phyloP scores from a whole-genome alignment of 2,329 filamentous ascomycete species.

The Ophiostoma quercus region DNA sequence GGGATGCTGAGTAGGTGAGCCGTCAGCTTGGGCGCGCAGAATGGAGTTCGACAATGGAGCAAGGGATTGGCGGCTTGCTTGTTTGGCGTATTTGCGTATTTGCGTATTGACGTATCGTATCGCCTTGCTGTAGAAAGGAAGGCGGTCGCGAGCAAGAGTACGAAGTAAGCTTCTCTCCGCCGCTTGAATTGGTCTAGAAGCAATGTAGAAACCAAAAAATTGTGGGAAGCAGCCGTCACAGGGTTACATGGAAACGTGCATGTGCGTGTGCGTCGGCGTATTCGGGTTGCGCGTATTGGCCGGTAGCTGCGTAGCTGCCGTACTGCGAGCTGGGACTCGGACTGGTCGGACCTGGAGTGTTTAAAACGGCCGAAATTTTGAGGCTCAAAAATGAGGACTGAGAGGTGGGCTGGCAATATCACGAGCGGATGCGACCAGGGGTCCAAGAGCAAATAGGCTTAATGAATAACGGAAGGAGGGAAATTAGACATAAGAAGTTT shows the following conservation, averaged over 20 bases:
- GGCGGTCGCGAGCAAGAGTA: conserved; percentile 4
- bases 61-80: not conserved
- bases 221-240: conserved; percentile 7
- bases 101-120: not conserved
- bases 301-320: not conserved
- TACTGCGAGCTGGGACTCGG: not conserved
- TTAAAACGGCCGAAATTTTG: not conserved
- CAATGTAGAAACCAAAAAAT: not conserved
- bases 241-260: conserved; percentile 12
- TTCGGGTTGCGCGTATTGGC: not conserved
- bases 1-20: not conserved
- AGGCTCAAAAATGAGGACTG: not conserved
- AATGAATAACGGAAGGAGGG: not conserved
- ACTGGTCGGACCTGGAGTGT: not conserved
- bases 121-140: not conserved
- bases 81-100: not conserved
- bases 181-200: not conserved
- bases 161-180: not conserved
- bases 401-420: not conserved
- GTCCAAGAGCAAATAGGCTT: not conserved
- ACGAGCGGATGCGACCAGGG: not conserved
- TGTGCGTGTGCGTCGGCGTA: conserved; percentile 16
- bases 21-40: not conserved
- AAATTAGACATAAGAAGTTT: not conserved
- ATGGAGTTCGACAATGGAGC: not conserved